Base-by-base conservation (phyloP, 116 monocot genomes). In the Zostera marina region DNA sequence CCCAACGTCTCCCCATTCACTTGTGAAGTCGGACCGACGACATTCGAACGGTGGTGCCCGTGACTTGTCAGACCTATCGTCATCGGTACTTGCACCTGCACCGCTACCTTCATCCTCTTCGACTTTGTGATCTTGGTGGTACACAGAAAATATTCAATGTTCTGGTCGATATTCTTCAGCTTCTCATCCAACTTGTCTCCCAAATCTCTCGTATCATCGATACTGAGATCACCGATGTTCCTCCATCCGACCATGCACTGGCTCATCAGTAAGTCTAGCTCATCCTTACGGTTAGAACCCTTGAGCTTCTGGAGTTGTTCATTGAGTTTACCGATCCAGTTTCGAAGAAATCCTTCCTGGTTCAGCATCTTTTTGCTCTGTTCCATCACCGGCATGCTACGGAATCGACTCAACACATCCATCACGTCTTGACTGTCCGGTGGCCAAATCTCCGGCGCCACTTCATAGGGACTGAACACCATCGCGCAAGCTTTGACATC, bases 281-380 rank as follows among this genome's bases (percentile, higher is more conserved):
- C 65, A 12, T 58, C 14, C 64, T 76, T 73, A 20, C 42, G 22
- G 54, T 60, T 65, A 53, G 70, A 74, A 17, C 24, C 58, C 40
- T 62, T 40, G 38, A 44, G 16, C 81, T 68, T 77, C 14, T 17
- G 23, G 11, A 70, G 51, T 55, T 73, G 73, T 45, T 70, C 74
- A 49, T 13, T 21, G 20, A 59, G 42, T 59, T 82, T 78, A 8
- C 22, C 23, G 9, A 64, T 62, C 25, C 63, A 54, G 13, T 61
- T 47, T 15, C 54, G 53, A 51, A 70, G 70, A 70, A 70, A 75
- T 2, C 59, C 54, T 8, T 65, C 72, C 39, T 75, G 78, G 55
- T 78, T 64, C 65, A 72, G 48, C 78, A 75, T 72, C 63, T 67
- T 65, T 66, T 69, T 72, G 63, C 54, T 55, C 58, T 77, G 71